Percentiles rank a stretch among this genome's conserved stretches.
Evolutionary conservation across 331 rosid genomes (phyloP).

Genomic region (Malus hybrid): DNA sequence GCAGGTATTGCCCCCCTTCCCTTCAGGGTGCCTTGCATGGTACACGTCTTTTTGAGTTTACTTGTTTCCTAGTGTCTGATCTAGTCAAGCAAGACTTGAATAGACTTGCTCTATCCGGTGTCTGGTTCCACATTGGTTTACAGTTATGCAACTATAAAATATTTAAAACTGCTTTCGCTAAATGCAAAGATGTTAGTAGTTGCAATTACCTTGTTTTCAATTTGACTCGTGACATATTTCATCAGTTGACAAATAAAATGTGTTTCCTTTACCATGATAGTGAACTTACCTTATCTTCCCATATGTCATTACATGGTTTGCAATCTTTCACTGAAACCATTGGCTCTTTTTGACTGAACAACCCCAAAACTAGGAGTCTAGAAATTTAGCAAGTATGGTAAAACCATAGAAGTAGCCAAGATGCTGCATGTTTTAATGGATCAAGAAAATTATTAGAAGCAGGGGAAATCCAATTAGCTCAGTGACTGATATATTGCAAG

Average conservation of each 20-base stretch:
- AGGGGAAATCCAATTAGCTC: not conserved
- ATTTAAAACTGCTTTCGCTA: not conserved
- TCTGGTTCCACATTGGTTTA: not conserved
- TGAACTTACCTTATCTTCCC: not conserved
- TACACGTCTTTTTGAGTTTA: not conserved
- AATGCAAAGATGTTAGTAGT: not conserved
- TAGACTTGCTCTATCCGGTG: not conserved
- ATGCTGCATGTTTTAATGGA: not conserved
- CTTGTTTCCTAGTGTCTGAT: not conserved
- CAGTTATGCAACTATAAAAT: not conserved
- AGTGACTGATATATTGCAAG: not conserved
- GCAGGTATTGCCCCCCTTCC: constrained; percentile 39
- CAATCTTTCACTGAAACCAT: not conserved
- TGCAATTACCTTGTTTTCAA: not conserved
- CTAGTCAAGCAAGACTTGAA: not conserved
- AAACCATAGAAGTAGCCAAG: not conserved
- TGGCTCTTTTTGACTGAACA: not conserved
- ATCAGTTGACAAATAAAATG: not conserved
- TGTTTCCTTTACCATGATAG: not conserved
- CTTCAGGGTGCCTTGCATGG: not conserved
- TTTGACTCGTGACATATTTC: not conserved
- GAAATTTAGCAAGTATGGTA: not conserved
- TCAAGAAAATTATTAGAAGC: not conserved
- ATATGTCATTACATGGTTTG: not conserved
- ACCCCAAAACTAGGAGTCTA: not conserved